phyloP scores from a whole-genome alignment of 2,329 filamentous ascomycete genomes.

The Paecilomyces dactylethromorphus region DNA sequence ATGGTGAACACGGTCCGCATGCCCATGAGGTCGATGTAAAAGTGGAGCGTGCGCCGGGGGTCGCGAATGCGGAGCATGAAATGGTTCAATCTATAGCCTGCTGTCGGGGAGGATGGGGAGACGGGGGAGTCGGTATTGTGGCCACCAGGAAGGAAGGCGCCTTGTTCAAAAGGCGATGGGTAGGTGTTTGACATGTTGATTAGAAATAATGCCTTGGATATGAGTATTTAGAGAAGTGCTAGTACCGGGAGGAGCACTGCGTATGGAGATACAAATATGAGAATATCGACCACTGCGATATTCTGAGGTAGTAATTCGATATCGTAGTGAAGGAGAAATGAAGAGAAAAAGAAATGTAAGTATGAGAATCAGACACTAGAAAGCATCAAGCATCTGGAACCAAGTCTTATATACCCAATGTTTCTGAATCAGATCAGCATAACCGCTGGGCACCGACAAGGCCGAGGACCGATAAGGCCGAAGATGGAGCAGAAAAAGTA shows the following conservation, averaged over 20 bases:
- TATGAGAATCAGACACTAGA: neutral
- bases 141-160: neutral
- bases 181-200: neutral
- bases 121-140: neutral
- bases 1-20: conserved; percentile 35
- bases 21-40: conserved; percentile 32
- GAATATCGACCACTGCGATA: neutral
- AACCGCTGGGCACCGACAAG: neutral
- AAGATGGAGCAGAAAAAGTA: neutral
- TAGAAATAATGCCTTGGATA: neutral
- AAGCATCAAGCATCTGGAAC: neutral
- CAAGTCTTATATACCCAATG: neutral
- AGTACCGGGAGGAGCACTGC: neutral
- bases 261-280: neutral
- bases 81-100: conserved; percentile 32
- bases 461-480: too few relatives aligned
- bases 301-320: too few relatives aligned
- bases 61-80: conserved; percentile 31
- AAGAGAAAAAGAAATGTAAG: too few relatives aligned
- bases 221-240: neutral
- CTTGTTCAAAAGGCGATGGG: neutral
- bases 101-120: conserved; percentile 17
- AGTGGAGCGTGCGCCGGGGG: conserved; percentile 26
- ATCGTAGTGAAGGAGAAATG: too few relatives aligned
- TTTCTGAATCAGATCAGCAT: neutral